Conservation (phyloP, 306 rosid species). For the Casuarina cunninghamiana region DNA sequence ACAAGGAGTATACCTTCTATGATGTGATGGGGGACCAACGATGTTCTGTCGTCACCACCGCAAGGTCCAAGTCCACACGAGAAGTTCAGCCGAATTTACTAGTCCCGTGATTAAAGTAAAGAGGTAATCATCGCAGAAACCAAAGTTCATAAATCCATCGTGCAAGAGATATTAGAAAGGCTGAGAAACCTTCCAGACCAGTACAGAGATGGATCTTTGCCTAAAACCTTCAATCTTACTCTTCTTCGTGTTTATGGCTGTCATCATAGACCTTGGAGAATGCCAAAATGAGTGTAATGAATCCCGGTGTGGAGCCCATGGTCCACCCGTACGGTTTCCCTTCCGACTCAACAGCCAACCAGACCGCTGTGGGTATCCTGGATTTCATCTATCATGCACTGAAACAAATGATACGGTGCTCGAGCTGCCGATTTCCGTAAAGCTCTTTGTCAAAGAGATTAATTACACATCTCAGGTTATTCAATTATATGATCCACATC, state of each 20-base stretch:
- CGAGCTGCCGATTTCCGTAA: background rate
- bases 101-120: no score
- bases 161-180: no score
- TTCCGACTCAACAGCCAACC: constrained; percentile 27
- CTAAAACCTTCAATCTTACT: background rate
- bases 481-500: background rate
- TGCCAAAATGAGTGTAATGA: constrained; percentile 15
- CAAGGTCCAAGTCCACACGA: no score
- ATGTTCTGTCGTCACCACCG: no score
- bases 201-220: constrained; percentile 2
- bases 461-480: background rate
- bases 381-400: background rate
- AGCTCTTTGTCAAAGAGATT: background rate
- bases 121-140: no score
- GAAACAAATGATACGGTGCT: background rate
- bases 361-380: constrained; percentile 20
- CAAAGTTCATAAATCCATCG: no score
- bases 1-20: no score
- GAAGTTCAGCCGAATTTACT: no score
- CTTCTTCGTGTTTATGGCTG: constrained; percentile 5
- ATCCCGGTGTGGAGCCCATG: constrained; percentile 19
- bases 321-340: constrained; percentile 36
- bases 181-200: no score
- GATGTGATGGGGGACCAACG: no score
- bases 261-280: constrained; percentile 1